Base-by-base conservation (phyloP, 192 early-diverging fungal species). In the Umbelopsis ramanniana region DNA sequence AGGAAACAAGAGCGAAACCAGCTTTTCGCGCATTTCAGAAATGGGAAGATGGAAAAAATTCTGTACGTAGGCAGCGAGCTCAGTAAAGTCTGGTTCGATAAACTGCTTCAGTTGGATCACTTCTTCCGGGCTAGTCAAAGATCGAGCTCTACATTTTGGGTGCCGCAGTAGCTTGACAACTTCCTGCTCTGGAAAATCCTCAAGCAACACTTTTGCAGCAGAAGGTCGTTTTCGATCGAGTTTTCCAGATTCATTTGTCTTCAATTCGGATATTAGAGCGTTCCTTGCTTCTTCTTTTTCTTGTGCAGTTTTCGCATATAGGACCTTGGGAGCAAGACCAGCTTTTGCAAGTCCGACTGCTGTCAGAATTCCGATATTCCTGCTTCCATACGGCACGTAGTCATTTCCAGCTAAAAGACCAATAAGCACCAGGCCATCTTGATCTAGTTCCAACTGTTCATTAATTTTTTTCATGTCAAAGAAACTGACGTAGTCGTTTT, bases 361-460 rank as follows among this genome's bases (percentile, higher is more conserved):
- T 9, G 26, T 19, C 0, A 72, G 24, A 0, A 73, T 72, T 23
- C 77, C 77, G n/a, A 79, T 67, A 0, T 70, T 57, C 12, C 22
- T 43, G 2, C 35, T 68, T 11, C 77, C 77, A 6, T 35, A 22
- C 1, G 71, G 14, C 8, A 22, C 4, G 43, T 79, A 79, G 29
- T 74, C 72, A 4, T 35, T 53, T 8, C 77, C 77, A n/a, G 69
- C 40, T 2, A 79, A 10, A 17, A 79, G 38, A 0, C 46, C 77
- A 0, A 79, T 74, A 0, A 79, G 22, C 0, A 79, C 74, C 21
- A 79, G 33, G 19, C 68, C 77, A 66, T 68, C 68, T 22, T 70
- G 52, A 52, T 79, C 77, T 0, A 79, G 19, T 0, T 40, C 66
- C 11, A 67, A 48, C 19, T 37, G 6, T 12, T 68, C 45, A 15